A percentile compares a stretch with the other conserved stretches of the same genome.
These are phyloP conservation scores for Ogataea pilisensis DNA, from an alignment of 805 yeast genomes.

Conservation along the genomic window DNA sequence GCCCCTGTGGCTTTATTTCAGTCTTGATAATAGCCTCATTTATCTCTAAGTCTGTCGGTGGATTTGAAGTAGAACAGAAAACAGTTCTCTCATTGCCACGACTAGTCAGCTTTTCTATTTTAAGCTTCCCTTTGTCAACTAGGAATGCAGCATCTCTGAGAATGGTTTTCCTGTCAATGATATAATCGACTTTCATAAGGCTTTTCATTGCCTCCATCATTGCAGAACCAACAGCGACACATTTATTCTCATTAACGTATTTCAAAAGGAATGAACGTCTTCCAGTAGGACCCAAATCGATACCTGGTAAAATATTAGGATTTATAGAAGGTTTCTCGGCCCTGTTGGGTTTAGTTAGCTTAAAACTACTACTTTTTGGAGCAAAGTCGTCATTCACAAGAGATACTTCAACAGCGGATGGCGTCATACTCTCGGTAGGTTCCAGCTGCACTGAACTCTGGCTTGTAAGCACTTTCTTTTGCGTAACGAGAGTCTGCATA, in stretches of 20 bases:
- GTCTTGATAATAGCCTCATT: slow-evolving; percentile 3
- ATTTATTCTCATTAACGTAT: slow-evolving; percentile 42
- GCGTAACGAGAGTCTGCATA: too few relatives aligned
- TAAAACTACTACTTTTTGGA: too few relatives aligned
- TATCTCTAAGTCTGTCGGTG: slow-evolving; percentile 12
- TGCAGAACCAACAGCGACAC: slow-evolving; percentile 37
- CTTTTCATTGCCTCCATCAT: slow-evolving; percentile 40
- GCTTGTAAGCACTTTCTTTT: too few relatives aligned
- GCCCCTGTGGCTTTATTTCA: background rate
- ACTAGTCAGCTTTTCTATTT: slow-evolving; percentile 4
- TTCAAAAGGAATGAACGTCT: slow-evolving; percentile 31
- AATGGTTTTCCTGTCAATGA: slow-evolving; percentile 53
- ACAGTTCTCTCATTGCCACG: slow-evolving; percentile 4
- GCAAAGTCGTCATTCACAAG: too few relatives aligned
- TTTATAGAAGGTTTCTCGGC: too few relatives aligned
- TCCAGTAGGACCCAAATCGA: slow-evolving; percentile 27
- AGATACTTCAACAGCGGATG: too few relatives aligned
- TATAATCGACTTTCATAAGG: slow-evolving; percentile 33
- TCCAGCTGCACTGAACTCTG: too few relatives aligned
- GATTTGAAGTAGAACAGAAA: slow-evolving; percentile 9
- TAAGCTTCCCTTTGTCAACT: slow-evolving; percentile 25
- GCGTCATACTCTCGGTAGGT: too few relatives aligned
- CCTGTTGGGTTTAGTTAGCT: too few relatives aligned
- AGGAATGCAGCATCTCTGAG: slow-evolving; percentile 39
- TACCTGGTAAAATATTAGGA: background rate